Conservation (phyloP, 148 eudicot species). For the Diospyros kaki region DNA sequence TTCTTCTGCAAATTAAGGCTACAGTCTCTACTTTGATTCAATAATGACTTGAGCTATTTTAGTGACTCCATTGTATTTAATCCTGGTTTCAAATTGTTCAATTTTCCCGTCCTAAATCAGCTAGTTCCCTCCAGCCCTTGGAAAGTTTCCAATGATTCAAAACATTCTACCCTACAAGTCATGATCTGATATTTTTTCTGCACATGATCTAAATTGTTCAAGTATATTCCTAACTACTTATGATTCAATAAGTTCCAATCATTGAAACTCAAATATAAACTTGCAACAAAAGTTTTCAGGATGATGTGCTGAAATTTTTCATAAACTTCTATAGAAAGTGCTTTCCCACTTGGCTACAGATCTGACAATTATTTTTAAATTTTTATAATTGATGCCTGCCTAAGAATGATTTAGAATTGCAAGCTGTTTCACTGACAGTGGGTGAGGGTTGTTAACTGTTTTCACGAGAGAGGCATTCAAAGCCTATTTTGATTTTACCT, state of each 20-base stretch:
- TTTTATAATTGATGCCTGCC: neutral
- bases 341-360: neutral
- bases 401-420: too few species aligned
- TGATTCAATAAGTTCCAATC: neutral
- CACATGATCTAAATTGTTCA: too few species aligned
- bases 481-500: too few species aligned
- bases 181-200: too few species aligned
- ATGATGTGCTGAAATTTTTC: neutral
- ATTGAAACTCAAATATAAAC: neutral
- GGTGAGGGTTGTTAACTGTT: too few species aligned
- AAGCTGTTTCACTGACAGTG: too few species aligned
- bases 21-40: neutral
- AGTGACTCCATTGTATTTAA: neutral
- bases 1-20: neutral
- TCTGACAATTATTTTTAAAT: neutral
- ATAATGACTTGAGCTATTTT: neutral
- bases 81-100: neutral
- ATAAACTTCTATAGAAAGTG: constrained; percentile 2
- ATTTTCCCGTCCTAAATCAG: neutral
- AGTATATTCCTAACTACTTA: neutral
- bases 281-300: neutral
- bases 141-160: neutral
- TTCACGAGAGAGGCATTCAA: too few species aligned
- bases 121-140: neutral
- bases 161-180: too few species aligned